A percentile compares a stretch with the other conserved stretches of the same genome.
These are phyloP conservation scores for Hygrophoropsis aurantiaca DNA, from an alignment of 768 basidiomycete species.

Conservation along the genomic window DNA sequence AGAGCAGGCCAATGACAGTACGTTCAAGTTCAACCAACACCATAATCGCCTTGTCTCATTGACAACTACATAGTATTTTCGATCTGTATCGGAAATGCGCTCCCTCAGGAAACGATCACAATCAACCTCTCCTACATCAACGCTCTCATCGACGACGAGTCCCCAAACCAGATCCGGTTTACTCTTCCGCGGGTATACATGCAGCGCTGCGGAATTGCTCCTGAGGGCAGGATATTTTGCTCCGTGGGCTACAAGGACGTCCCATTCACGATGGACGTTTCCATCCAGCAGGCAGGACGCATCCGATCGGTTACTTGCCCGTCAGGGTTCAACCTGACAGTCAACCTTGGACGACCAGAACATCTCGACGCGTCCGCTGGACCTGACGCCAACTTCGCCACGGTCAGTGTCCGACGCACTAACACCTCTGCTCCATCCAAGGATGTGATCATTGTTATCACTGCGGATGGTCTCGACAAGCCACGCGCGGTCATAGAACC, in stretches of 20 bases:
- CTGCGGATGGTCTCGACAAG: neutral
- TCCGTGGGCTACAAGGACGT: too few species aligned
- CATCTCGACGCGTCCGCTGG: too few species aligned
- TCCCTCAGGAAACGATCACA: neutral
- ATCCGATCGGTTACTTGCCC: neutral
- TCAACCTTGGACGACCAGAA: too few species aligned
- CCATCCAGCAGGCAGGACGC: too few species aligned
- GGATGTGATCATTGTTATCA: neutral
- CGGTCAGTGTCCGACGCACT: too few species aligned
- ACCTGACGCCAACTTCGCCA: neutral
- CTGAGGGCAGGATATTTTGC: neutral
- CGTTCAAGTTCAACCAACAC: neutral
- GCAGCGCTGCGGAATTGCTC: neutral
- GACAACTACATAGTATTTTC: neutral
- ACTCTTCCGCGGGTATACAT: neutral
- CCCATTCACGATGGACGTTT: too few species aligned
- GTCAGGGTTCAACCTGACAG: neutral
- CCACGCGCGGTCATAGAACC: neutral
- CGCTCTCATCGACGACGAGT: neutral
- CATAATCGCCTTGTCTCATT: neutral
- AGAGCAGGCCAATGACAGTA: conserved; percentile 2
- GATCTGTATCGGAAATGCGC: neutral
- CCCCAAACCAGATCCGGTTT: neutral
- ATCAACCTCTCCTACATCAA: neutral
- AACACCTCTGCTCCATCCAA: neutral